A percentile compares a stretch with the other conserved stretches of the same genome.
phyloP scores from a whole-genome alignment of 2,329 filamentous ascomycete species.

The Fusarium hostae region DNA sequence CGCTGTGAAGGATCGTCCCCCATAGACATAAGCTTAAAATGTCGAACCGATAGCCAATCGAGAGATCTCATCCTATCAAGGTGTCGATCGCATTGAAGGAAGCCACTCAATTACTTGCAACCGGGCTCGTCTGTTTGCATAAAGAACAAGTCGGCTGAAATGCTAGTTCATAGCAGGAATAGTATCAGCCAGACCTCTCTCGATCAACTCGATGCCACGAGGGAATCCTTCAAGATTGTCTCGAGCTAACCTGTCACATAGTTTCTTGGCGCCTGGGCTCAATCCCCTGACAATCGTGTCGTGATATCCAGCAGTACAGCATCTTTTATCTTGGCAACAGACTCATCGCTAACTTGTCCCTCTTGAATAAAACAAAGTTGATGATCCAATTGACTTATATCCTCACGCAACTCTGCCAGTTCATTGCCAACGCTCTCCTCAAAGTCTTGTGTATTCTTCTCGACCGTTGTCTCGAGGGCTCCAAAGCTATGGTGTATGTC shows the following conservation, averaged over 20 bases:
- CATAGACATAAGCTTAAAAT: too few relatives aligned
- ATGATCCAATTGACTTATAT: not conserved
- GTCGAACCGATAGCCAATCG: too few relatives aligned
- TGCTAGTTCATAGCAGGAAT: too few relatives aligned
- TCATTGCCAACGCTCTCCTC: not conserved
- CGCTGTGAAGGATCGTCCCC: too few relatives aligned
- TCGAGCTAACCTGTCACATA: not conserved
- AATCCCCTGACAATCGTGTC: constrained; percentile 1
- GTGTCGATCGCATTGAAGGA: too few relatives aligned
- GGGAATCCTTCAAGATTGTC: too few relatives aligned
- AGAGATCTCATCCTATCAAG: too few relatives aligned
- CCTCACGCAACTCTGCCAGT: constrained; percentile 8
- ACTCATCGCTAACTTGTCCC: constrained; percentile 5
- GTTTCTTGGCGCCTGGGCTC: not conserved
- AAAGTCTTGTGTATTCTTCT: not conserved
- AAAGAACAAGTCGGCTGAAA: too few relatives aligned
- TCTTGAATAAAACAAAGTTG: not conserved
- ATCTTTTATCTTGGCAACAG: constrained; percentile 6
- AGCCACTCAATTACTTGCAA: too few relatives aligned
- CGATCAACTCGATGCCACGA: not conserved
- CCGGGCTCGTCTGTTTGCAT: too few relatives aligned
- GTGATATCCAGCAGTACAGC: constrained; percentile 4
- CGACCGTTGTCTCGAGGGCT: not conserved
- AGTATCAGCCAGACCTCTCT: too few relatives aligned
- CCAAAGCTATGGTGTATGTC: not conserved